Percentiles rank a stretch among this genome's conserved stretches.
Conservation (phyloP, 1,284 basidiomycete genomes). For the Rhodotorula glutinis region DNA sequence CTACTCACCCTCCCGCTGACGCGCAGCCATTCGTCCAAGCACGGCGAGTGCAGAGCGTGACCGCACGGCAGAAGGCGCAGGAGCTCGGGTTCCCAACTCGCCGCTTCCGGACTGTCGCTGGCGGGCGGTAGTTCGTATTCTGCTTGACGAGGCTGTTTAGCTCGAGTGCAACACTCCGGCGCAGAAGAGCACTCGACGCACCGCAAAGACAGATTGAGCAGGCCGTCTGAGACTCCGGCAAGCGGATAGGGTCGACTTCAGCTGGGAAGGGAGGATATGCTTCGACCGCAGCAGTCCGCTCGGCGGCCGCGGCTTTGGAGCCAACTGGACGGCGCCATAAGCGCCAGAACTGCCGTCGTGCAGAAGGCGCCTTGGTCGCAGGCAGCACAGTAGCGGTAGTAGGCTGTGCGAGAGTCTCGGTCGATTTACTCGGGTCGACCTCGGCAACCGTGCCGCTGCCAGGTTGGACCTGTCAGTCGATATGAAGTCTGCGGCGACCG, state of each 20-base stretch:
- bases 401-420: background rate
- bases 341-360: constrained; percentile 17
- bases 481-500: too few relatives aligned
- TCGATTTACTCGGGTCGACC: too few relatives aligned
- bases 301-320: background rate
- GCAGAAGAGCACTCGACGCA: background rate
- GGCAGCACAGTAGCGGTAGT: background rate
- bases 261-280: constrained; percentile 13
- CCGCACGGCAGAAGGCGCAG: constrained; percentile 29
- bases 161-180: too few relatives aligned
- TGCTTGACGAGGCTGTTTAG: background rate
- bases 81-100: constrained; percentile 12
- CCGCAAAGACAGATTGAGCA: constrained; percentile 35
- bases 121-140: constrained; percentile 34
- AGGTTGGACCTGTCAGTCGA: background rate
- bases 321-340: constrained; percentile 5
- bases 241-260: constrained; percentile 9
- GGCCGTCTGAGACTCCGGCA: constrained; percentile 25
- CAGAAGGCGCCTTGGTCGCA: background rate
- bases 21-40: constrained; percentile 28
- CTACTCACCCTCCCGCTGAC: constrained; percentile 30
- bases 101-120: background rate
- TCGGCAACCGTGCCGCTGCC: background rate
- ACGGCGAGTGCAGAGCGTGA: constrained; percentile 30
- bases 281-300: background rate